Evolutionary conservation across 2,329 filamentous ascomycete species (phyloP), one percentile per base, ranked within the genome.

Genomic region (Clarireedia paspali): DNA sequence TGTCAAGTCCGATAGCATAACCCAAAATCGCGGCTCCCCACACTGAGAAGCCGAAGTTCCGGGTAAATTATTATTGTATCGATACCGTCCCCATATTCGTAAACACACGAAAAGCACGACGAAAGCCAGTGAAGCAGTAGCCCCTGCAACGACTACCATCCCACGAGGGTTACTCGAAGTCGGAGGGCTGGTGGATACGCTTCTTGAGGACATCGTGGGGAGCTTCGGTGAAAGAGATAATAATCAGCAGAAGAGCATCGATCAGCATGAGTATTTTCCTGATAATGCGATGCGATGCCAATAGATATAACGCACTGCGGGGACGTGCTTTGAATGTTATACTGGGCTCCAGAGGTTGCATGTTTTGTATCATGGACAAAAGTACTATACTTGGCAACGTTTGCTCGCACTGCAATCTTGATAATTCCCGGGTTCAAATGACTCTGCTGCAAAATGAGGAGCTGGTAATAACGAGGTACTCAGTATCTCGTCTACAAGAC

Each of bases 21-120:
- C 44, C 57, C 54, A 57, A 34, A 51, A 57, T 26, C 50, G 38
- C 17, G 45, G 42, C 6, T 57, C 54, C 15, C 57, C 57, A 27
- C 57, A 46, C 24, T 47, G 30, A 36, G 50, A 15, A 20, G 44
- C 27, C 15, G 45, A 53, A 9, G 42, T 7, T 17, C 49, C 47
- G 40, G 50, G 40, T 2, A 30, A 47, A 38, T 9, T 34, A 12
- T 27, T 56, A 7, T 23, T 56, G 38, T 50, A 59, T 20, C 50
- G 51, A 44, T 56, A 59, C 15, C 57, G 57, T 38, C 54, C 57
- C 57, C 57, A 59, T 53, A 59, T 39, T 46, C 57, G 30, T 9
- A 59, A 30, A 42, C 30, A 50, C 39, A 59, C 57, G 26, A 59
- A 34, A n/a, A 59, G 50, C 12, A 44, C 42, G 10, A 57, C 57